These are phyloP conservation scores for Epichloe gansuensis DNA, from an alignment of 2,329 filamentous ascomycete species.

Conservation along the genomic window DNA sequence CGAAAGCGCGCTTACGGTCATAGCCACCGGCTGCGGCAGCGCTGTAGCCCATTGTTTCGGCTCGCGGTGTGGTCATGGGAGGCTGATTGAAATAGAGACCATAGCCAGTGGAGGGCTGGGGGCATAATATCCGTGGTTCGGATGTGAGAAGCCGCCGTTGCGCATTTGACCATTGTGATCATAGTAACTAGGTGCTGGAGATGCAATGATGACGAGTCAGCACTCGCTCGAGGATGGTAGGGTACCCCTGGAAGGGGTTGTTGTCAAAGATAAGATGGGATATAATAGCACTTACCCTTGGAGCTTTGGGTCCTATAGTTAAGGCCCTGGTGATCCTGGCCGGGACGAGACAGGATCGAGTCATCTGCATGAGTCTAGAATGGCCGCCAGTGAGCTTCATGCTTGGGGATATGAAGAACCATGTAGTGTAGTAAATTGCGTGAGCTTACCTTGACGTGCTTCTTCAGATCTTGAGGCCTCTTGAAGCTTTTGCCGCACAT, in stretches of 20 bases:
- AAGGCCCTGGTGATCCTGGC: slow-evolving; percentile 40
- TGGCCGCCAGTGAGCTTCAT: slow-evolving; percentile 11
- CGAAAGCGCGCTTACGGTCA: slow-evolving; percentile 70
- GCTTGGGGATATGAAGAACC: not conserved
- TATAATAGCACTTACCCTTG: slow-evolving; percentile 35
- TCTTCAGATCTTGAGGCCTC: slow-evolving; percentile 96
- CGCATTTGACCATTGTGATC: slow-evolving; percentile 54
- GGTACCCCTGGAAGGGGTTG: slow-evolving; percentile 7
- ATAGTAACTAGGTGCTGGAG: slow-evolving; percentile 45
- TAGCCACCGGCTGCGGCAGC: slow-evolving; percentile 40
- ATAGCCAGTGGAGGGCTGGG: slow-evolving; percentile 43
- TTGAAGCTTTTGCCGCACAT: slow-evolving; percentile 99
- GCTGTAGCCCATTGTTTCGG: slow-evolving; percentile 54
- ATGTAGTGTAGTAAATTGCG: not conserved
- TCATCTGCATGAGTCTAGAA: slow-evolving; percentile 80
- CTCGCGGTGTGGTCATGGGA: slow-evolving; percentile 37
- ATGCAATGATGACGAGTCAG: slow-evolving; percentile 12
- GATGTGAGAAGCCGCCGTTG: slow-evolving; percentile 43
- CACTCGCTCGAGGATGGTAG: not conserved
- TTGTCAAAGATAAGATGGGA: not conserved
- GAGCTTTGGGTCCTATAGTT: slow-evolving; percentile 41
- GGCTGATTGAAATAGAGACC: slow-evolving; percentile 71
- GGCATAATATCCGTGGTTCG: slow-evolving; percentile 46
- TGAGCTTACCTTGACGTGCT: slow-evolving; percentile 71
- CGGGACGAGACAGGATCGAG: slow-evolving; percentile 54